phyloP scores from a whole-genome alignment of 169 alveolate genomes.

The Cryptosporidium sp. region DNA sequence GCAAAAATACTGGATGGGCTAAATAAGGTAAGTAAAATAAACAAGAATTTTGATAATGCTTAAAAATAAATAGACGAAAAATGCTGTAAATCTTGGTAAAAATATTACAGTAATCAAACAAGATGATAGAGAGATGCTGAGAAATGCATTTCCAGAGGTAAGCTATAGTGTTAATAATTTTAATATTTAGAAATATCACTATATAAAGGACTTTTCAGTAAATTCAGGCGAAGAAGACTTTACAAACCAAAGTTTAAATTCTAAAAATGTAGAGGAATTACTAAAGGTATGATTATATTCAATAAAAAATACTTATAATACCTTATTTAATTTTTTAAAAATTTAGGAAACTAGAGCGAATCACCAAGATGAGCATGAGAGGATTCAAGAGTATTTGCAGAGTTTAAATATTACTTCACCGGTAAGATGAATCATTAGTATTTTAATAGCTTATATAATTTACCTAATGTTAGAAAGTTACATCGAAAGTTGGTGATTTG shows the following conservation, averaged over 20 bases:
- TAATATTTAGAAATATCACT: not conserved
- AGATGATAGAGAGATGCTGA: conserved; percentile 29
- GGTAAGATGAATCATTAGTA: conserved; percentile 19
- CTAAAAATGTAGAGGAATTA: conserved; percentile 14
- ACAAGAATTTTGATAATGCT: not conserved
- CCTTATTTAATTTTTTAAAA: not conserved
- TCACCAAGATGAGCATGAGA: conserved; percentile 56
- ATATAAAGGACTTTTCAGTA: conserved; percentile 9
- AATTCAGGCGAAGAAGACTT: not conserved
- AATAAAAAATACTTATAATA: not conserved
- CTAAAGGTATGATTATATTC: conserved; percentile 26
- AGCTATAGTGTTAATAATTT: not conserved
- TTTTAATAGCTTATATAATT: not conserved
- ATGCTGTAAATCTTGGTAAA: conserved; percentile 43
- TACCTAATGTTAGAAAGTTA: conserved; percentile 2
- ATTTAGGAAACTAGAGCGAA: conserved; percentile 35
- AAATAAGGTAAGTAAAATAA: conserved; percentile 34
- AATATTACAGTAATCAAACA: conserved; percentile 34
- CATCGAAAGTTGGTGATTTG: conserved; percentile 42
- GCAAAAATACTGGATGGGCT: conserved; percentile 15
- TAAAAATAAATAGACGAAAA: conserved; percentile 34
- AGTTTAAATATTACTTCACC: conserved; percentile 61
- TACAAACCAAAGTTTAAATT: not conserved
- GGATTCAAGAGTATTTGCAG: conserved; percentile 30
- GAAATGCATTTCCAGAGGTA: conserved; percentile 72